phyloP scores from a whole-genome alignment of 768 basidiomycete genomes.

The Udeniomyces megalosporus region DNA sequence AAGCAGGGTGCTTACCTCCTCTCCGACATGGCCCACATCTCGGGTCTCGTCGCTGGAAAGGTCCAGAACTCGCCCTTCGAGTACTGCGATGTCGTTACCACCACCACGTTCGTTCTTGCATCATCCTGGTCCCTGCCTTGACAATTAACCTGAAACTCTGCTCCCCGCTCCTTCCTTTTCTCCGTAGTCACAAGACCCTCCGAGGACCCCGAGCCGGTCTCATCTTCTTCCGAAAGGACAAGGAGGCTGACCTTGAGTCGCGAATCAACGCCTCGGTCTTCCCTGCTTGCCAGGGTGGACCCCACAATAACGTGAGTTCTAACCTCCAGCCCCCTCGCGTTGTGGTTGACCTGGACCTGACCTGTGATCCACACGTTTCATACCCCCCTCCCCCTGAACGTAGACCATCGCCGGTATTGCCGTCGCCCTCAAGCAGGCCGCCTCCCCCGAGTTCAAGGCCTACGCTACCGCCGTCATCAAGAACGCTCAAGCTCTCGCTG shows the following conservation, averaged over 20 bases:
- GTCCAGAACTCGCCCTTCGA: constrained; percentile 85
- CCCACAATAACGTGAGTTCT: constrained; percentile 77
- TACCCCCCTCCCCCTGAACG: not conserved
- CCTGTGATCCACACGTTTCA: too few relatives aligned
- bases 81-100: constrained; percentile 92
- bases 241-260: constrained; percentile 80
- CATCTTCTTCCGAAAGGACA: constrained; percentile 95
- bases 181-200: constrained; percentile 78
- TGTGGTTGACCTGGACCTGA: not conserved
- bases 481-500: constrained; percentile 66
- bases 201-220: constrained; percentile 94
- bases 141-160: not conserved
- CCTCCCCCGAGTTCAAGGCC: constrained; percentile 70
- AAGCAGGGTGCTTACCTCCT: constrained; percentile 62
- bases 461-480: constrained; percentile 90
- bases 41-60: constrained; percentile 81
- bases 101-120: constrained; percentile 56
- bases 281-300: constrained; percentile 98
- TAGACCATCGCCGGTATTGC: constrained; percentile 91
- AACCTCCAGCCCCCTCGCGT: not conserved
- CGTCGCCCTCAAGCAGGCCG: constrained; percentile 76
- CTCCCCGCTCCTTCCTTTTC: not conserved
- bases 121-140: not conserved
- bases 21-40: constrained; percentile 93
- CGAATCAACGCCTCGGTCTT: constrained; percentile 97